Base-by-base conservation (phyloP, 2,329 filamentous ascomycete species). In the Golovinomyces cichoracearum region DNA sequence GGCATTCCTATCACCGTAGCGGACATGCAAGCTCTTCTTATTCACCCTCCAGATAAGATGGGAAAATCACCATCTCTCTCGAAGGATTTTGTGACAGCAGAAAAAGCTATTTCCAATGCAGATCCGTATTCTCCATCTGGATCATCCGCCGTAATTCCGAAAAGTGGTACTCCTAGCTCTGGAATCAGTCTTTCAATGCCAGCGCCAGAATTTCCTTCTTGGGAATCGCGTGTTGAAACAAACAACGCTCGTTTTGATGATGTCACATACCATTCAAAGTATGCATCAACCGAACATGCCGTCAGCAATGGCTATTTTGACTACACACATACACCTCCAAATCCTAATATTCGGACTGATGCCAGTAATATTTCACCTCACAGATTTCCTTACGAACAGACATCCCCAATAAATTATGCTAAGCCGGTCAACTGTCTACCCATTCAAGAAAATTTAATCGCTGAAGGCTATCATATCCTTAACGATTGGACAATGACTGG, bases 1-100 rank as follows among this genome's bases (percentile, higher is more conserved):
- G 53, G 52, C 4, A 15, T 41, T 2, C 53, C 53, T 17, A 54
- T 56, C 51, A 56, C 51, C 13, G 38, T 53, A n/a, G 50, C 49
- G 4, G 50, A 56, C 22, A 45, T 54, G n/a, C 27, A 52, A 23
- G 48, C 42, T n/a, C 7, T 49, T 29, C 25, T 48, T 9, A 37
- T 44, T 33, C 35, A 38, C 15, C 31, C 37, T 4, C n/a, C 21
- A 10, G 25, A 42, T 6, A 21, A 22, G 17, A 13, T 7, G 10
- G 19, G n/a, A 7, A 25, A 25, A 23, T 22, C 17, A 21, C n/a
- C 19, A 4, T n/a, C 35, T 31, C 6, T 12, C 22, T 10, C 15
- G 23, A 33, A 35, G 15, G 47, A 42, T 5, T 48, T 38, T 25
- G 19, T 19, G 4, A 17, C 37, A 13, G 38, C 13, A n/a, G 17